These are phyloP conservation scores for Mucor circinelloides DNA, from an alignment of 371 early-diverging fungal species.

Conservation along the genomic window DNA sequence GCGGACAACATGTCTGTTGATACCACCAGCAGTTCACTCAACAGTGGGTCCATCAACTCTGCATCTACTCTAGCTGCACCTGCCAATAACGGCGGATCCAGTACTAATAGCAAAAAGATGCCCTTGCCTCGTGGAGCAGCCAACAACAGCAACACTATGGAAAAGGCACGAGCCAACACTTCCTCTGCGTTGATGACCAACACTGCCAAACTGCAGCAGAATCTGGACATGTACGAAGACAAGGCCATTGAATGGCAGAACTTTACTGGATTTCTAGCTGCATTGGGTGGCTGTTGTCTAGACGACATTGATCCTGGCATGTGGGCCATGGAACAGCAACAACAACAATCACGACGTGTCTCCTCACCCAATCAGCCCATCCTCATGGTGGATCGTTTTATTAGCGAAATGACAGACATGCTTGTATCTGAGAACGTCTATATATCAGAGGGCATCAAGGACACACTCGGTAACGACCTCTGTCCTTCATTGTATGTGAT, in stretches of 20 bases:
- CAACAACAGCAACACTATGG: not conserved
- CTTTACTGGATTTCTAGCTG: slow-evolving; percentile 72
- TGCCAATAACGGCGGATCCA: not conserved
- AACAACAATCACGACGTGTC: not conserved
- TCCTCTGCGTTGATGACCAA: not conserved
- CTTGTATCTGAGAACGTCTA: slow-evolving; percentile 83
- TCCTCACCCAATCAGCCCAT: slow-evolving; percentile 43
- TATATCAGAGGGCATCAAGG: slow-evolving; percentile 86
- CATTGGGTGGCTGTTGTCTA: slow-evolving; percentile 68
- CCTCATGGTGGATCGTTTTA: slow-evolving; percentile 73
- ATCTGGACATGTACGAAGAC: slow-evolving; percentile 42
- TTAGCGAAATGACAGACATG: slow-evolving; percentile 80
- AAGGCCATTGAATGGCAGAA: slow-evolving; percentile 65
- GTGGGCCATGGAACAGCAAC: not conserved
- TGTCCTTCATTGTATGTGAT: slow-evolving; percentile 78
- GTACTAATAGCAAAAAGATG: slow-evolving; percentile 6
- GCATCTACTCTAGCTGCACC: not conserved
- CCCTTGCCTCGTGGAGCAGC: not conserved
- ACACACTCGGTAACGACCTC: slow-evolving; percentile 84
- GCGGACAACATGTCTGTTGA: slow-evolving; percentile 21
- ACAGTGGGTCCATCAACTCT: not conserved
- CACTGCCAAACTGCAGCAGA: not conserved
- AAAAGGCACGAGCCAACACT: not conserved
- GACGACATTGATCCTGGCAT: not conserved
- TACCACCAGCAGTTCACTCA: not conserved